phyloP scores from a whole-genome alignment of 1,284 basidiomycete genomes.

The Tylopilus orsonianus region DNA sequence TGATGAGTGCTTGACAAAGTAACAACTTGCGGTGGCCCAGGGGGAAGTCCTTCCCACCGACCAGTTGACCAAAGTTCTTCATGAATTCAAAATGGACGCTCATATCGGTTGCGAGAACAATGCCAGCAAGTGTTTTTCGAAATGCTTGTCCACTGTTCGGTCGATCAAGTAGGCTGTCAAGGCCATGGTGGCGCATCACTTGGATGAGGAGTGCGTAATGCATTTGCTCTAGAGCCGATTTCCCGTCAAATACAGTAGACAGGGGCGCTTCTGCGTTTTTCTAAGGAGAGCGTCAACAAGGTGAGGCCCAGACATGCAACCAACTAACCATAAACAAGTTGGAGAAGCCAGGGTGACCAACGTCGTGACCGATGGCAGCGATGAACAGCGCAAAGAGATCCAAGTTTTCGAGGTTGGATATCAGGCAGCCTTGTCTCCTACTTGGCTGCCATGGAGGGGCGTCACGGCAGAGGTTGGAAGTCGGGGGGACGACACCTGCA shows the following conservation, averaged over 20 bases:
- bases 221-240: conserved; percentile 90
- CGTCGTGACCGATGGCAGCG: conserved; percentile 93
- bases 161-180: conserved; percentile 64
- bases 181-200: conserved; percentile 79
- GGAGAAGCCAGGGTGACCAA: conserved; percentile 90
- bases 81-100: conserved; percentile 86
- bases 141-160: conserved; percentile 52
- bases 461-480: conserved; percentile 49
- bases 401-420: conserved; percentile 55
- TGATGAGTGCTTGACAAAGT: conserved; percentile 89
- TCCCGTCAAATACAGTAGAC: conserved; percentile 83
- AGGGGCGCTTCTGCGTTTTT: conserved; percentile 90
- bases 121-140: conserved; percentile 72
- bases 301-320: background rate
- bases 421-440: conserved; percentile 43
- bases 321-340: conserved; percentile 86
- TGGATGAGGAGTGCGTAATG: conserved; percentile 84
- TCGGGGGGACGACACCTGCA: conserved; percentile 78
- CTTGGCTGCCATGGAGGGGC: conserved; percentile 49
- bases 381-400: conserved; percentile 85
- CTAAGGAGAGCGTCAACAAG: conserved; percentile 42
- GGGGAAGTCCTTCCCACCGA: conserved; percentile 43
- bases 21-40: conserved; percentile 59
- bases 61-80: conserved; percentile 52
- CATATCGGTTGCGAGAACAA: conserved; percentile 93